Conservation (phyloP, 2,329 filamentous ascomycete genomes). For the Chrysoporthe austroafricana region DNA sequence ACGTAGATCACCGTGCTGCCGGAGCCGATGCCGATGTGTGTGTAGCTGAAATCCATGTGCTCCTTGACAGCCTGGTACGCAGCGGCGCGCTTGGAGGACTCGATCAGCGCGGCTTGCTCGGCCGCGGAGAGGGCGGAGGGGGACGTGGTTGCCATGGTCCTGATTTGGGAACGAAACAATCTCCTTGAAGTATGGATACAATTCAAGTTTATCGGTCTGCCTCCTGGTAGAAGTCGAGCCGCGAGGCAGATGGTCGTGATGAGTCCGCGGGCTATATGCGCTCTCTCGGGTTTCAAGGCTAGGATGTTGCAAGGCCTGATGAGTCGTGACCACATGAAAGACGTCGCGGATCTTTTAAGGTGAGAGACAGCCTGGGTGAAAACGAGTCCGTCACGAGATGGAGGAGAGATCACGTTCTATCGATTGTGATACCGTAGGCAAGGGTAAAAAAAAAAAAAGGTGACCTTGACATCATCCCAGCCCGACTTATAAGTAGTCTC, state of each 20-base stretch:
- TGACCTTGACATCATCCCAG: no score
- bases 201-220: background rate
- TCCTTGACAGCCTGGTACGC: slow-evolving; percentile 75
- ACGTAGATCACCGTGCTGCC: slow-evolving; percentile 84
- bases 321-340: slow-evolving; percentile 22
- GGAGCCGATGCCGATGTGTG: slow-evolving; percentile 77
- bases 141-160: slow-evolving; percentile 42
- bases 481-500: background rate
- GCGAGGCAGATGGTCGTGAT: background rate
- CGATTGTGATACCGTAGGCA: background rate
- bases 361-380: background rate
- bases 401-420: background rate
- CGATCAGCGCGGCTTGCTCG: slow-evolving; percentile 52
- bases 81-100: slow-evolving; percentile 75
- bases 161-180: background rate
- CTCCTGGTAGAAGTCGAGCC: background rate
- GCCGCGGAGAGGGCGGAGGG: slow-evolving; percentile 32
- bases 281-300: slow-evolving; percentile 15
- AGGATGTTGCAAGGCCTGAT: slow-evolving; percentile 8
- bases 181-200: background rate
- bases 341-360: background rate
- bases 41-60: slow-evolving; percentile 66
- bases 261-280: slow-evolving; percentile 20
- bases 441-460: no score
- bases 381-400: background rate